Evolutionary conservation across 1,139 yeast species (phyloP), one percentile per base, ranked within the genome.

Genomic region (Saccharomyces pastorianus): DNA sequence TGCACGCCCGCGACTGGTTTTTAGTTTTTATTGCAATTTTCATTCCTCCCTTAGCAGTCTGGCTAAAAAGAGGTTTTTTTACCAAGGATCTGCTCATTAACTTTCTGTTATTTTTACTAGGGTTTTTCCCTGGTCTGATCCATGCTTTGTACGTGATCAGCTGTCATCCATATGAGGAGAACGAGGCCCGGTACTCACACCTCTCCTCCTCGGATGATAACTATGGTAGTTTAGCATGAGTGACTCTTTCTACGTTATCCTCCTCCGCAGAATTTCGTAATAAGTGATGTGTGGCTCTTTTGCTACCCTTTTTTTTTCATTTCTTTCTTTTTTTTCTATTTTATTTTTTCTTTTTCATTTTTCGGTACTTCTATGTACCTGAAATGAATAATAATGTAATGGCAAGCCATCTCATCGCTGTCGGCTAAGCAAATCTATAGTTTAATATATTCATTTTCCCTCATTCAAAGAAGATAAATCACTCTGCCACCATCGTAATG

Each of bases 11-110:
- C 69, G 96, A 88, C 71, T 85, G 93, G 86, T 76, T 88, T 60
- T 72, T 88, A 61, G 95, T 88, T 27, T 76, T 88, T 53, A 68
- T 88, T 55, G 91, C 95, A n/a, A 79, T 88, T 58, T 82, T 88
- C 65, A 65, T 88, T 52, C 96, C 96, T 4, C 95, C 95, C 4
- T 73, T 88, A 34, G 91, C 96, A 9, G 96, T 89, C 29, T 78
- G 84, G 59, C 72, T 88, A 60, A 88, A 88, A 70, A 75, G 90
- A 59, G 96, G 96, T 0, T 69, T 85, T 62, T 80, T 80, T 63
- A 80, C 89, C 48, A 64, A 60, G 60, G 65, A 60, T 51, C 57
- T 84, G 62, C 75, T 83, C 71, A 84, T 89, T 64, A 90, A 89
- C 70, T 76, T 90, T 53, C 78, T 88, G 41, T 76, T 90, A 53